phyloP scores from a whole-genome alignment of 2,329 filamentous ascomycete genomes.

The Pestalotiopsis sp. region DNA sequence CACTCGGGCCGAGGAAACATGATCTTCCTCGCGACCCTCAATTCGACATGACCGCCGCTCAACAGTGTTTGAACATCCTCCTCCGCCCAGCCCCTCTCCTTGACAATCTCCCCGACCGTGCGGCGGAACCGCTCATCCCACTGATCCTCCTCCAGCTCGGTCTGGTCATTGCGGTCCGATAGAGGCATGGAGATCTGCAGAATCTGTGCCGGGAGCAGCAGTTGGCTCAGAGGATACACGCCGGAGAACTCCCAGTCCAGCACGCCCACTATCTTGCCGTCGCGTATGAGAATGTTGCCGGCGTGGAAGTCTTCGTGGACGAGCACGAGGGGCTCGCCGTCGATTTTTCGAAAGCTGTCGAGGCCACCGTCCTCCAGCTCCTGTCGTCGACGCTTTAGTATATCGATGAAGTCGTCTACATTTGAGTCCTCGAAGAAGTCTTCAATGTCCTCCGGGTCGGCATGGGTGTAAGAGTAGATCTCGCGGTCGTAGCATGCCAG shows the following conservation, averaged over 20 bases:
- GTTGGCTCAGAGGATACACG: constrained; percentile 16
- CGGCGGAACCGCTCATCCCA: not conserved
- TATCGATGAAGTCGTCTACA: not conserved
- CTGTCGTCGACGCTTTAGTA: not conserved
- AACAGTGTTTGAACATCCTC: not conserved
- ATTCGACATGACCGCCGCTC: not conserved
- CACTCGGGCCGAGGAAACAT: not conserved
- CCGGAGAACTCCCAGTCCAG: constrained; percentile 19
- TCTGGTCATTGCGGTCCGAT: not conserved
- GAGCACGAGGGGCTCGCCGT: constrained; percentile 16
- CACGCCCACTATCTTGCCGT: constrained; percentile 10
- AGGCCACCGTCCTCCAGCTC: not conserved
- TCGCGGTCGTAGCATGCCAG: constrained; percentile 16
- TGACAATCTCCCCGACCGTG: not conserved
- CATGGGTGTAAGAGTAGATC: constrained; percentile 15
- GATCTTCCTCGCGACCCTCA: not conserved
- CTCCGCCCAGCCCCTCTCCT: not conserved
- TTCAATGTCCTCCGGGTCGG: constrained; percentile 9
- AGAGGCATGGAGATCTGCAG: not conserved
- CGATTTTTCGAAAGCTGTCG: not conserved
- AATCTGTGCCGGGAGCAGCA: not conserved
- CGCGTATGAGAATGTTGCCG: constrained; percentile 13
- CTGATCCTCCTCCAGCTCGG: not conserved
- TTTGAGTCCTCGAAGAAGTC: not conserved
- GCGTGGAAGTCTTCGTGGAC: constrained; percentile 17